Evolutionary conservation across 2,329 filamentous ascomycete species (phyloP).

Genomic region (Verticillium nonalfalfae): DNA sequence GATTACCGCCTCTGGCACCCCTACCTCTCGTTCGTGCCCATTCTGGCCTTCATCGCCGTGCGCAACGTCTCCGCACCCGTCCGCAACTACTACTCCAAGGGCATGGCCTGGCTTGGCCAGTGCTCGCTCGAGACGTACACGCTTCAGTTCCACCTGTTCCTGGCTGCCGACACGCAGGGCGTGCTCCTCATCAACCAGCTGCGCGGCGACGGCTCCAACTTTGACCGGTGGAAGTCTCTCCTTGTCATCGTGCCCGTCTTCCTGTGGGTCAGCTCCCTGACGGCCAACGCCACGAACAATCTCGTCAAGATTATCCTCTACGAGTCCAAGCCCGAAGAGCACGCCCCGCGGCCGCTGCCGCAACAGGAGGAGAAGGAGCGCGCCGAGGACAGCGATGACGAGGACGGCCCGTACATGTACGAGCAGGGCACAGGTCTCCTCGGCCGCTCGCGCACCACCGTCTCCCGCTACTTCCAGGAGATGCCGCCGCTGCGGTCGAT

Average conservation of each 20-base stretch:
- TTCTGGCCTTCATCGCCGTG: conserved; percentile 44
- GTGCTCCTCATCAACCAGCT: conserved; percentile 27
- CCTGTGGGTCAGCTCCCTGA: conserved; percentile 19
- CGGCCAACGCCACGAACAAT: conserved; percentile 15
- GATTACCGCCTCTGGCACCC: conserved; percentile 46
- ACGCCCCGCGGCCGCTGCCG: background rate
- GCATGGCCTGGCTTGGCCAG: conserved; percentile 44
- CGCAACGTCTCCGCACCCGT: conserved; percentile 31
- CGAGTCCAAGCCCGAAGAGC: background rate
- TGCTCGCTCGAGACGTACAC: conserved; percentile 54
- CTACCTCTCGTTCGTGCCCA: conserved; percentile 45
- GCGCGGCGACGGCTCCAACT: conserved; percentile 4
- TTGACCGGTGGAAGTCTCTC: conserved; percentile 18
- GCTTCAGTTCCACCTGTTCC: conserved; percentile 55
- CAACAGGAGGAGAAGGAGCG: background rate
- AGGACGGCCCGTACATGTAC: background rate
- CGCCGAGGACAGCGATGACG: background rate
- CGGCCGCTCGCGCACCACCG: background rate
- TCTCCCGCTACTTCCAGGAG: background rate
- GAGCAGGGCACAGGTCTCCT: background rate
- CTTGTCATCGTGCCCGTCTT: conserved; percentile 18
- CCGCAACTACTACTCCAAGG: conserved; percentile 25
- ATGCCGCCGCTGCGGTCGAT: background rate
- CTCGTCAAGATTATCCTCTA: conserved; percentile 17
- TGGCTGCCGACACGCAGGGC: conserved; percentile 51